Conservation (phyloP, 2,329 filamentous ascomycete genomes). For the Trichoderma semiorbis region DNA sequence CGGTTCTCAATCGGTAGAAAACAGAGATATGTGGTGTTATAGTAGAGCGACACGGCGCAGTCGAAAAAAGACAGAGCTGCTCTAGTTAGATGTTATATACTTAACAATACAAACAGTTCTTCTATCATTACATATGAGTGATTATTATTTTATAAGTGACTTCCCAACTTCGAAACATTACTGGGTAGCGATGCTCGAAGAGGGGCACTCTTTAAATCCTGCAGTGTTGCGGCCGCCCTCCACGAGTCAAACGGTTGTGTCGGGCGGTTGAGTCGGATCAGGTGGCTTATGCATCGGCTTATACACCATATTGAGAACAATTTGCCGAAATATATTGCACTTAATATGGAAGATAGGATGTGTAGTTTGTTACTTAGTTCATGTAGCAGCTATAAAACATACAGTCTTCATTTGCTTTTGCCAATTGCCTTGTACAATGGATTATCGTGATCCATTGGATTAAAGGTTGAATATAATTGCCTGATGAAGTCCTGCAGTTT, state of each 20-base stretch:
- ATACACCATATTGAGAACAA: not conserved
- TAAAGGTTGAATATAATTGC: too few relatives aligned
- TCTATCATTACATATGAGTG: not conserved
- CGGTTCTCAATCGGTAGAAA: not conserved
- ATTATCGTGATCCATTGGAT: not conserved
- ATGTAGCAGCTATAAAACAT: not conserved
- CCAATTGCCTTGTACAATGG: not conserved
- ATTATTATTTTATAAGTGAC: not conserved
- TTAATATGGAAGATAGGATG: not conserved
- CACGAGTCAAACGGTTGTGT: not conserved
- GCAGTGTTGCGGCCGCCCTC: not conserved
- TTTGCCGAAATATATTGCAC: not conserved
- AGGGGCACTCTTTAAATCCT: not conserved
- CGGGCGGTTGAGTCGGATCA: not conserved
- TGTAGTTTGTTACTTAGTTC: not conserved
- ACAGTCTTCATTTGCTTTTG: not conserved
- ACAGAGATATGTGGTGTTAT: not conserved
- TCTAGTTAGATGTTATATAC: not conserved
- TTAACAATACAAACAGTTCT: not conserved
- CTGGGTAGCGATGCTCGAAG: not conserved
- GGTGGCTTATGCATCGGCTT: not conserved
- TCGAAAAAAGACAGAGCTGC: not conserved
- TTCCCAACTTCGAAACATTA: not conserved
- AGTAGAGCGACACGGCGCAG: not conserved
- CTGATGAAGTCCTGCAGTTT: not conserved